Conservation (phyloP, 2,329 filamentous ascomycete genomes). For the Neonectria magnoliae region DNA sequence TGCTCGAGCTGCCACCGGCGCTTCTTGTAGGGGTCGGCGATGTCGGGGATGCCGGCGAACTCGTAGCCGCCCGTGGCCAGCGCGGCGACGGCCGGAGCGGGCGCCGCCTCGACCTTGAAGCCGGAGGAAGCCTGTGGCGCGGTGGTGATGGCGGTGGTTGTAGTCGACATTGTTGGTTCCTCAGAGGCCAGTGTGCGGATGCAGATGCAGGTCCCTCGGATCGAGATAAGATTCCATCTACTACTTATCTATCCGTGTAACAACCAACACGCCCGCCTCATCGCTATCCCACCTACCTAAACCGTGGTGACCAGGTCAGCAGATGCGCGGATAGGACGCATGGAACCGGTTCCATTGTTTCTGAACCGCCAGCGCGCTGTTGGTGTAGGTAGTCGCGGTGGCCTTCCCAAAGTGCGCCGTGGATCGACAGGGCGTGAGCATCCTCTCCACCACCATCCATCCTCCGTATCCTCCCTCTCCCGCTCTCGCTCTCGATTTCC, state of each 20-base stretch:
- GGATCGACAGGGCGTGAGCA: background rate
- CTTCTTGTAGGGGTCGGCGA: slow-evolving; percentile 57
- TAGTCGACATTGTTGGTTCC: slow-evolving; percentile 6
- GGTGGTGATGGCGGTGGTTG: slow-evolving; percentile 3
- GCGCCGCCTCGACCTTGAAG: slow-evolving; percentile 9
- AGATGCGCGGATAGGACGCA: too few relatives aligned
- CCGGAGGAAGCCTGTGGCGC: background rate
- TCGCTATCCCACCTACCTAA: slow-evolving; percentile 13
- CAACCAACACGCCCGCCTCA: background rate
- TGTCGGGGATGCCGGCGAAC: slow-evolving; percentile 64
- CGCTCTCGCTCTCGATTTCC: slow-evolving; percentile 23
- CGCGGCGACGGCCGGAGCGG: background rate
- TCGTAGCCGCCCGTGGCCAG: slow-evolving; percentile 36
- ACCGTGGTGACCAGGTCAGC: background rate
- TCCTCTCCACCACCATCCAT: background rate
- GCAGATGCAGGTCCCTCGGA: background rate
- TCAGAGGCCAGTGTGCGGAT: background rate
- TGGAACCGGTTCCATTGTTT: background rate
- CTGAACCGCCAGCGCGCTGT: background rate
- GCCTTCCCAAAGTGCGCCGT: slow-evolving; percentile 1
- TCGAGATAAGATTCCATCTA: slow-evolving; percentile 2
- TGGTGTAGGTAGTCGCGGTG: slow-evolving; percentile 1
- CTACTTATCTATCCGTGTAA: too few relatives aligned
- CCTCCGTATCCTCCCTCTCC: background rate
- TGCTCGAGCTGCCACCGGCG: slow-evolving; percentile 52